phyloP scores from a whole-genome alignment of 2,329 filamentous ascomycete species.

The Trichoderma aggressivum region DNA sequence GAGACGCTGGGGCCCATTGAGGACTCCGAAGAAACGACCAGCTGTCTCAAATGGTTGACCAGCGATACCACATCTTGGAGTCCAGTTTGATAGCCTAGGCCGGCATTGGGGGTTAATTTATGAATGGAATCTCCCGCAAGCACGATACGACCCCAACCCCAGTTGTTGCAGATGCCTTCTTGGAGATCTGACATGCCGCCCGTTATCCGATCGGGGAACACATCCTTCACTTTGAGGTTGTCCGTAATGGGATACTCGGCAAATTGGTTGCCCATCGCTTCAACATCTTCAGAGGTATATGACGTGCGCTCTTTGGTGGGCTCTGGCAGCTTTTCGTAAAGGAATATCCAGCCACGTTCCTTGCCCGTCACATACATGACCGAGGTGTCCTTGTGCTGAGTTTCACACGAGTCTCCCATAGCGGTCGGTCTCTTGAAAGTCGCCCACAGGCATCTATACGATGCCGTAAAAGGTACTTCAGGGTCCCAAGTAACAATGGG shows the following conservation, averaged over 20 bases:
- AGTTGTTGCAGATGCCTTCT: constrained; percentile 36
- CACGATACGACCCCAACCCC: constrained; percentile 35
- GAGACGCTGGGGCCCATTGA: not conserved
- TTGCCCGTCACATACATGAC: constrained; percentile 31
- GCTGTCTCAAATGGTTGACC: constrained; percentile 27
- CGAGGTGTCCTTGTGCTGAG: constrained; percentile 28
- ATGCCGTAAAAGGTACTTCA: constrained; percentile 31
- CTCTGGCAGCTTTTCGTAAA: constrained; percentile 31
- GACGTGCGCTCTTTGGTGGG: constrained; percentile 26
- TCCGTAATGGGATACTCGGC: constrained; percentile 25
- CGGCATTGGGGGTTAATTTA: constrained; percentile 38
- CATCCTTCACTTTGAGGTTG: constrained; percentile 30
- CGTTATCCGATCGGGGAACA: constrained; percentile 26
- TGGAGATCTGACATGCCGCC: constrained; percentile 34
- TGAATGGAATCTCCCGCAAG: constrained; percentile 38
- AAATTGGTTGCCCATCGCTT: constrained; percentile 26
- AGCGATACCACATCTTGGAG: constrained; percentile 33
- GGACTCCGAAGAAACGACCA: not conserved
- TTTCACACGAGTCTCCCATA: constrained; percentile 30
- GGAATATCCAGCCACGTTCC: constrained; percentile 32
- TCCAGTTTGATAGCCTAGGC: constrained; percentile 35
- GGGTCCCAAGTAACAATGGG: constrained; percentile 23
- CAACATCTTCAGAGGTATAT: constrained; percentile 29
- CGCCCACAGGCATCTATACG: constrained; percentile 36
- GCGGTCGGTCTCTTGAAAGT: constrained; percentile 26